Conservation (phyloP, 2,329 filamentous ascomycete species). For the Macrophomina tecta region DNA sequence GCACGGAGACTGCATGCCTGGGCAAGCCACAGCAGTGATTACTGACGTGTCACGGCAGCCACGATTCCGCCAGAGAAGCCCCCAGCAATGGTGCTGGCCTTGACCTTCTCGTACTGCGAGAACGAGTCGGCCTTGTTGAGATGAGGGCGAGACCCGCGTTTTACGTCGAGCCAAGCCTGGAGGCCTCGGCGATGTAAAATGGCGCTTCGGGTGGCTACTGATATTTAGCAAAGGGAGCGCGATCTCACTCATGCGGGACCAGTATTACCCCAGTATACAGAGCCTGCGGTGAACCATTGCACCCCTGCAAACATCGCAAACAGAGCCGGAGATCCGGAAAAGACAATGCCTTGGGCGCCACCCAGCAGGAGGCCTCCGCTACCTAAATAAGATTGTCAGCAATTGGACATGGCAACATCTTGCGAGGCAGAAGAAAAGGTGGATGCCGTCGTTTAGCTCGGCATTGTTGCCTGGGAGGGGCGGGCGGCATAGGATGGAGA, state of each 20-base stretch:
- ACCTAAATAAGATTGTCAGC: conserved; percentile 6
- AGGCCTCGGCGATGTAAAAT: conserved; percentile 45
- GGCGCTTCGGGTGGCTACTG: conserved; percentile 41
- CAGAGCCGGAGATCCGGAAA: conserved; percentile 69
- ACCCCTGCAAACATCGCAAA: conserved; percentile 75
- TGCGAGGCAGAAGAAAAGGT: background rate
- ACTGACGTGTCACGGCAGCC: conserved; percentile 41
- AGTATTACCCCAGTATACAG: conserved; percentile 67
- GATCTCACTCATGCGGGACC: background rate
- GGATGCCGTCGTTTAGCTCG: background rate
- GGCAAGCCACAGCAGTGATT: background rate
- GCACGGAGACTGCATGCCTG: background rate
- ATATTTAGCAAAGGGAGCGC: conserved; percentile 5
- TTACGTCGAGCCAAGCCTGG: conserved; percentile 37
- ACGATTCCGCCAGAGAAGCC: conserved; percentile 64
- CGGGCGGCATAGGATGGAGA: background rate
- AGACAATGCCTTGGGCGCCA: conserved; percentile 57
- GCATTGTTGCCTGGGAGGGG: background rate
- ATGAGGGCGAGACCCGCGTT: background rate
- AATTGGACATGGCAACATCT: background rate
- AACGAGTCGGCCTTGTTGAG: conserved; percentile 5
- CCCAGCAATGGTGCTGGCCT: conserved; percentile 73
- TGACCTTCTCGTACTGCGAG: conserved; percentile 63
- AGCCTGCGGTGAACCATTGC: conserved; percentile 82
- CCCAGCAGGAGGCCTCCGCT: conserved; percentile 63